Conservation (phyloP, 1,284 basidiomycete species). For the Calocybe gambosa region DNA sequence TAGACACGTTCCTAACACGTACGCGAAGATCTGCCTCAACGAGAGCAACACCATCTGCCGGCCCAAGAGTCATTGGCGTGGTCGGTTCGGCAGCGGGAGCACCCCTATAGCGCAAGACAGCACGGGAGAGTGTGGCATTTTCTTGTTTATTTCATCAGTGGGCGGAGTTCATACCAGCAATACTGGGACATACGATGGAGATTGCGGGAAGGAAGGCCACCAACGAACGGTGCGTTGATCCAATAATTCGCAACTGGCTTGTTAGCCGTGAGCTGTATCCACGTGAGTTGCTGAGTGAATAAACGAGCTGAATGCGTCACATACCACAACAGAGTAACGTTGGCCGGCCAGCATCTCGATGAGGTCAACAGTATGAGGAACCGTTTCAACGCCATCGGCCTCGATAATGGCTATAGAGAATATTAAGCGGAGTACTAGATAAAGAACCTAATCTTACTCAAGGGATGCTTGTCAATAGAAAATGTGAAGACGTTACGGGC, state of each 20-base stretch:
- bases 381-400: conserved; percentile 34
- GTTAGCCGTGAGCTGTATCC: conserved; percentile 26
- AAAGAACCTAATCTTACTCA: conserved; percentile 17
- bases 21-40: conserved; percentile 19
- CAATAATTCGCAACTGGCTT: conserved; percentile 34
- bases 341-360: conserved; percentile 27
- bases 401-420: conserved; percentile 38
- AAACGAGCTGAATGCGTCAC: conserved; percentile 1
- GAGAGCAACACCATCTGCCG: conserved; percentile 14
- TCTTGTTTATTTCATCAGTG: not conserved
- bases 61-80: conserved; percentile 25
- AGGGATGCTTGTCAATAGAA: conserved; percentile 25
- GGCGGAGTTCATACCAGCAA: not conserved
- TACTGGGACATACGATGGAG: conserved; percentile 12
- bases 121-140: conserved; percentile 18
- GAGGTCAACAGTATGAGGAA: conserved; percentile 23
- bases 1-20: not conserved
- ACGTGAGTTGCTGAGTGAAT: not conserved
- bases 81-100: conserved; percentile 27
- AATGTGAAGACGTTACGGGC: conserved; percentile 30
- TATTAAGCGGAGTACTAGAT: not conserved
- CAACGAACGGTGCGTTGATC: conserved; percentile 24
- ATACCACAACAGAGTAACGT: conserved; percentile 29
- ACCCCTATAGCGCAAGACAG: conserved; percentile 29
- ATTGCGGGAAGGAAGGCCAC: conserved; percentile 18